These are phyloP conservation scores for Arthromyces matolae DNA, from an alignment of 768 basidiomycete genomes.

Conservation along the genomic window DNA sequence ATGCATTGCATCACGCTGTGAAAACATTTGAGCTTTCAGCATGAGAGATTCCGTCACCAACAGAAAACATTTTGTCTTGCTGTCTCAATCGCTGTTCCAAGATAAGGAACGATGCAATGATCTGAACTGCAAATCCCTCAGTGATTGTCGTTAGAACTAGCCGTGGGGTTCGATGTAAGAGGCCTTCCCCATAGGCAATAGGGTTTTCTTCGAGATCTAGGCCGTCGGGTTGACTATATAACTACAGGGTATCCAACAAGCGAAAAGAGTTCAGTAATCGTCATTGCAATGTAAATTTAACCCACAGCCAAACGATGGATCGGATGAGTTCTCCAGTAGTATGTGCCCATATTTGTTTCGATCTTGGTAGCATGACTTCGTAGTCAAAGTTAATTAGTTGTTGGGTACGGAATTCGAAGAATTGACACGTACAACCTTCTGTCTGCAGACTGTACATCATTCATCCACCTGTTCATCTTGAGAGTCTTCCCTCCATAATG, in stretches of 20 bases:
- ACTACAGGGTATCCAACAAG: no score
- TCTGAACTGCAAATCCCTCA: constrained; percentile 1
- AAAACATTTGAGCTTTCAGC: not conserved
- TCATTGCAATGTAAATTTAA: not conserved
- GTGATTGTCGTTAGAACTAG: constrained; percentile 8
- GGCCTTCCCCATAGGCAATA: not conserved
- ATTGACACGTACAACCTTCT: constrained; percentile 10
- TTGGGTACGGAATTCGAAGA: no score
- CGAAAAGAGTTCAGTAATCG: no score
- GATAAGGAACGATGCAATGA: constrained; percentile 8
- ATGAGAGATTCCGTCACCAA: constrained; percentile 2
- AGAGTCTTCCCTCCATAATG: constrained; percentile 14
- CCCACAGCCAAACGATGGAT: constrained; percentile 5
- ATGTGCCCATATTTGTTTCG: no score
- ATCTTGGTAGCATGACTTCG: no score
- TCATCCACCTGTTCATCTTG: constrained; percentile 23
- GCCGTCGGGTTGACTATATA: constrained; percentile 1
- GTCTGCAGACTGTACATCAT: constrained; percentile 6
- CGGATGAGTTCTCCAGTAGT: constrained; percentile 5
- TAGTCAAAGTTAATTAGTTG: no score
- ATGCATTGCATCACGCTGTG: no score
- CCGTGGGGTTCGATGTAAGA: not conserved
- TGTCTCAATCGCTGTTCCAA: constrained; percentile 6
- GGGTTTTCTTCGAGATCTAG: not conserved
- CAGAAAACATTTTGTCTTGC: constrained; percentile 4